phyloP scores from a whole-genome alignment of 2,329 filamentous ascomycete species.

The Fusarium neocosmosporiellum region DNA sequence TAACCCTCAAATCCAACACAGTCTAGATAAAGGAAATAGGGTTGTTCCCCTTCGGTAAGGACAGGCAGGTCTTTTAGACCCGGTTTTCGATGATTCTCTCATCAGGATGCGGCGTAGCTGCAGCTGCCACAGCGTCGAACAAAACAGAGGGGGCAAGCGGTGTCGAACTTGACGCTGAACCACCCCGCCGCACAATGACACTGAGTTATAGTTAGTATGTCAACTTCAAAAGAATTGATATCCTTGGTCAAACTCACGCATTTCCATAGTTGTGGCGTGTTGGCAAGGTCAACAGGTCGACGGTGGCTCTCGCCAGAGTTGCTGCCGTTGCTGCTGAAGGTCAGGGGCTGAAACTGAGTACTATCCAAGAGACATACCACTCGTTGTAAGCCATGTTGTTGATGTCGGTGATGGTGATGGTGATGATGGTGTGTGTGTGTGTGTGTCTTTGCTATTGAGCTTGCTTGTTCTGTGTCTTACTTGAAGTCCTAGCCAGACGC shows the following conservation, averaged over 20 bases:
- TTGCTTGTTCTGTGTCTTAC: not conserved
- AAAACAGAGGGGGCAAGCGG: not conserved
- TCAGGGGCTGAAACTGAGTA: not conserved
- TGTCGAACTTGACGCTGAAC: not conserved
- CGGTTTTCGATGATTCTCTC: not conserved
- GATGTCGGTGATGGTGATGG: not conserved
- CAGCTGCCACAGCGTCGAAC: constrained; percentile 34
- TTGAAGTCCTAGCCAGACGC: not conserved
- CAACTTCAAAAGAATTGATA: fast-evolving
- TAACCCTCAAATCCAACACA: not conserved
- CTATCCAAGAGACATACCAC: not conserved
- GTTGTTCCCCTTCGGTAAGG: not conserved
- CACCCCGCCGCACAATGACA: constrained; percentile 11
- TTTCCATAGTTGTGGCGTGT: not conserved
- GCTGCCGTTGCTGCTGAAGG: not conserved
- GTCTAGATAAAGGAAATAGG: not conserved
- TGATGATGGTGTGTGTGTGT: not conserved
- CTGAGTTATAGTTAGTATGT: not conserved
- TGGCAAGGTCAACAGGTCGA: constrained; percentile 1
- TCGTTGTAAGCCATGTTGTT: constrained; percentile 6
- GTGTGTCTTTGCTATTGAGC: not conserved
- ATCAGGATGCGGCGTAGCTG: constrained; percentile 23
- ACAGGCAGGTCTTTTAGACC: not conserved
- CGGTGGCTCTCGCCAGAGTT: constrained; percentile 5
- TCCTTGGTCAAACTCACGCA: constrained; percentile 3